Evolutionary conservation across 257 asterid species (phyloP), one percentile per base, ranked within the genome.

Genomic region (Thymus mandschuricus): DNA sequence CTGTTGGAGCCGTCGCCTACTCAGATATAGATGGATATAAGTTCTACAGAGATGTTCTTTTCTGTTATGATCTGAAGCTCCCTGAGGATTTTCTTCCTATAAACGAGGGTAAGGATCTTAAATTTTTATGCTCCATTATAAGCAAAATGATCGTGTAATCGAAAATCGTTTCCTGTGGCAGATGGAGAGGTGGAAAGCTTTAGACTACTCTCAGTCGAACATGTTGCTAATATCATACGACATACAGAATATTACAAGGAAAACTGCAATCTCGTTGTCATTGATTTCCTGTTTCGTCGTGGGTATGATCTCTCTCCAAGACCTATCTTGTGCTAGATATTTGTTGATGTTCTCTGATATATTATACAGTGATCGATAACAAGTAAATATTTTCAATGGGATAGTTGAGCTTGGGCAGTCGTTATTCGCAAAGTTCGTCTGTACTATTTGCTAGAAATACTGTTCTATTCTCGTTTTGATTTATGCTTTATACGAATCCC

Each of bases 171-270:
- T 21, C 21, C 21, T 21, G 8, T 45, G 57, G 40, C 90, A 92
- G 98, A 93, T 79, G 98, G 96, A 67, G 97, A 93, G 86, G 98
- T 93, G 72, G 98, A 85, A 72, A 93, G 98, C 88, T 93, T 93
- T 77, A 81, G 74, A 76, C 74, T 89, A 68, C 71, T 91, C 72
- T 88, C 90, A 6, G 76, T 89, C 30, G 68, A 84, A 52, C 81
- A 79, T 63, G 96, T 87, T 75, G 96, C 98, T 41, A 83, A 84
- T 71, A 81, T 89, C 80, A 81, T 93, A 48, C 73, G 79, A 72
- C 80, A 77, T 72, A 87, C 94, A 31, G 57, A 71, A 0, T 76
- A 78, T 60, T 91, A 66, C 83, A 91, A 93, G 85, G 87, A 89
- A 41, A 93, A 93, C 61, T 93, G 97, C 87, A 90, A 81, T 65